Base-by-base conservation (phyloP, 148 eudicot genomes). In the Fagopyrum homotropicum region DNA sequence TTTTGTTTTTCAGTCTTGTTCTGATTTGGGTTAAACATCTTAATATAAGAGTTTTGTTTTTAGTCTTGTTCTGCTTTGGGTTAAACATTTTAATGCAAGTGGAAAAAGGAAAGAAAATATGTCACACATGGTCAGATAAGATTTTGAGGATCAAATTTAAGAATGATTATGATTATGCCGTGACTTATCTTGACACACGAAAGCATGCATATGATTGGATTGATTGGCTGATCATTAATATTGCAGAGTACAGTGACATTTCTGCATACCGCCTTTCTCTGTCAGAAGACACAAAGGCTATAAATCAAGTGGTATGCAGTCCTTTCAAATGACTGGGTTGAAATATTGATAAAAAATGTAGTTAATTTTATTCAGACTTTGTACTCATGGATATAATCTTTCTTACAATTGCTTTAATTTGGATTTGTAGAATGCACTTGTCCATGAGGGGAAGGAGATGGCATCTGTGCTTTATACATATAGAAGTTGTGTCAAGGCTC, bases 211-310 rank as follows among this genome's bases (percentile, higher is more conserved):
- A 17, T 17, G 6, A 47, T 45, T 15, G 73, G 22, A 44, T 40
- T 17, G 6, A 47, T 45, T 15, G 73, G 22, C 43, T 40, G 50
- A 40, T 77, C 30, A 45, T 75, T 56, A 76, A 50, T 75, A 71
- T 69, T 75, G 79, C 83, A 95, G 99, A 92, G 80, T 95, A 95
- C 75, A 89, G 86, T 73, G 99, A 95, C 85, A 96, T 95, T 81
- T 85, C 97, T 57, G 99, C 99, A 30, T 95, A 95, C 77, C 93
- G 99, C 55, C 85, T 95, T 76, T 95, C 99, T 69, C 76, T 92
- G 75, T 90, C 96, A 45, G 99, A 95, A 80, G 99, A 95, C 84
- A 95, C 99, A 16, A 95, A 95, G 85, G 99, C 99, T 85, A 88
- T 95, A 74, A 95, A 90, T 87, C 96, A 86, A 82, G 81, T 92